phyloP scores from a whole-genome alignment of 2,329 filamentous ascomycete genomes.

The Hymenotorrendiella dingleyae region DNA sequence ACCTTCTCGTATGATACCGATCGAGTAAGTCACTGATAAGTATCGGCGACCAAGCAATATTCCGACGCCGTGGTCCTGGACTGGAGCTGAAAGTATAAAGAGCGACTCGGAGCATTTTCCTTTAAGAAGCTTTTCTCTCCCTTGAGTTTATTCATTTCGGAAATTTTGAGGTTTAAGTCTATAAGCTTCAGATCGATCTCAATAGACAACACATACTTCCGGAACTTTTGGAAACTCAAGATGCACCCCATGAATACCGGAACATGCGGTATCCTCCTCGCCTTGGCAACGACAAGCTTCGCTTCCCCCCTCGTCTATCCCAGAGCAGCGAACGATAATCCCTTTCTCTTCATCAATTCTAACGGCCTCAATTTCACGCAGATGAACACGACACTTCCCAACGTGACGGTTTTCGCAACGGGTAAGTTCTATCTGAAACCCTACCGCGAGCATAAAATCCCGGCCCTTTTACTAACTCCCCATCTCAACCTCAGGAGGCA shows the following conservation, averaged over 20 bases:
- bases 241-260: constrained; percentile 1
- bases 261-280: constrained; percentile 2
- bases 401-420: constrained; percentile 24
- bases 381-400: constrained; percentile 20
- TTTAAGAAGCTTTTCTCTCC: too few relatives aligned
- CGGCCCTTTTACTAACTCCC: too few relatives aligned
- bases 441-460: too few relatives aligned
- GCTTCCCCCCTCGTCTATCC: constrained; percentile 17
- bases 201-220: too few relatives aligned
- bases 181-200: too few relatives aligned
- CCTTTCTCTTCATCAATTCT: constrained; percentile 22
- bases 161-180: constrained; percentile 26
- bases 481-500: constrained; percentile 56
- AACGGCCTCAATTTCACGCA: constrained; percentile 25
- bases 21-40: too few relatives aligned
- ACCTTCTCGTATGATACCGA: too few relatives aligned
- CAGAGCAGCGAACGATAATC: constrained; percentile 11
- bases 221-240: not conserved
- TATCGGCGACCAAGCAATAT: too few relatives aligned
- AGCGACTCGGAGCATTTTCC: too few relatives aligned
- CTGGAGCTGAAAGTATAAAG: too few relatives aligned
- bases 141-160: not conserved
- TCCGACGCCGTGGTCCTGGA: too few relatives aligned
- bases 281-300: constrained; percentile 11
- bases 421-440: constrained; percentile 11